Conservation (phyloP, 371 early-diverging fungal genomes). For the Paraphysoderma sedebokerense region DNA sequence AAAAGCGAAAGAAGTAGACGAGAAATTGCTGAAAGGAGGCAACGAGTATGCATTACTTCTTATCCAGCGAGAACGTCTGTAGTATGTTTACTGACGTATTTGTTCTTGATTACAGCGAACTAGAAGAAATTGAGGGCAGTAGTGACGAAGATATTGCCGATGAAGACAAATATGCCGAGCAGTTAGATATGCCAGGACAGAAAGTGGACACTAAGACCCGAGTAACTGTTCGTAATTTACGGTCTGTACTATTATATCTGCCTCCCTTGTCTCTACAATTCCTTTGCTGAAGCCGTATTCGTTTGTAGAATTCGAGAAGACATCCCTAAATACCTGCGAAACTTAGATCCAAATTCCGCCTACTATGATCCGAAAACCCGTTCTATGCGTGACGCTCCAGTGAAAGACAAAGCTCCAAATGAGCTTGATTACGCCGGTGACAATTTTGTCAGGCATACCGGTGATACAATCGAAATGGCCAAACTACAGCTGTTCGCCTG, state of each 20-base stretch:
- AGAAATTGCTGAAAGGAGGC: conserved; percentile 9
- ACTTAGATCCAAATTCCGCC: conserved; percentile 84
- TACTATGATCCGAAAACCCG: conserved; percentile 97
- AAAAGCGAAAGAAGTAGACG: conserved; percentile 60
- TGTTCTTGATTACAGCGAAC: too few relatives aligned
- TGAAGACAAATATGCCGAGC: conserved; percentile 83
- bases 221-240: conserved; percentile 86
- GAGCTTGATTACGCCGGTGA: conserved; percentile 60
- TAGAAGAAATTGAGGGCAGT: conserved; percentile 59
- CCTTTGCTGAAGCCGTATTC: neutral
- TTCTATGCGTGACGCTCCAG: conserved; percentile 93
- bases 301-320: conserved; percentile 82
- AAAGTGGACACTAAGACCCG: conserved; percentile 78
- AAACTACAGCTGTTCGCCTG: conserved; percentile 79
- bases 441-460: conserved; percentile 78
- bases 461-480: conserved; percentile 60
- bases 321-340: conserved; percentile 91
- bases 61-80: too few relatives aligned
- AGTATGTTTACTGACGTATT: too few relatives aligned
- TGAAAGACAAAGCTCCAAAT: conserved; percentile 36
- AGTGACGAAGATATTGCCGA: conserved; percentile 35
- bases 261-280: too few relatives aligned
- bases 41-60: too few relatives aligned
- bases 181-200: conserved; percentile 76
- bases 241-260: too few relatives aligned